phyloP scores from a whole-genome alignment of 129 eudicot species.

The Logfia minima region DNA sequence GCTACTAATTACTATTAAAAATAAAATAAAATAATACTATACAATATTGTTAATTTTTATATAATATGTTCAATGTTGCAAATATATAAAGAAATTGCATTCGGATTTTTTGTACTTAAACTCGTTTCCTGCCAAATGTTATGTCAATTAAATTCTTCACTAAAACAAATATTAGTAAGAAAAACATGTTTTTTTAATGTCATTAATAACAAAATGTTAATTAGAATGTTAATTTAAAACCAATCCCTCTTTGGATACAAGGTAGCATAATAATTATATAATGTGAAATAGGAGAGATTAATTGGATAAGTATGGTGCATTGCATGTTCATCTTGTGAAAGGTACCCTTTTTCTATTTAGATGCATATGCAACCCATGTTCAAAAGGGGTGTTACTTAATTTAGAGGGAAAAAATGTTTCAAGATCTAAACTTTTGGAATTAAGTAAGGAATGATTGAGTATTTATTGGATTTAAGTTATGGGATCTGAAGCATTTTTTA shows the following conservation, averaged over 20 bases:
- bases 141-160: neutral
- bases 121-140: neutral
- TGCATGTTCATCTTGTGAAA: constrained; percentile 17
- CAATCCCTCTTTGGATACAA: too few species aligned
- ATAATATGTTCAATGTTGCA: neutral
- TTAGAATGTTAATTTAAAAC: too few species aligned
- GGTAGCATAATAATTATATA: neutral
- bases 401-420: constrained; percentile 19
- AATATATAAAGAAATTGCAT: neutral
- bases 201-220: too few species aligned
- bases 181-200: neutral
- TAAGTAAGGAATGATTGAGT: neutral
- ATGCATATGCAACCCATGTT: constrained; percentile 38
- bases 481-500: neutral
- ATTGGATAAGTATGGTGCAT: constrained; percentile 21
- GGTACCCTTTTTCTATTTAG: neutral
- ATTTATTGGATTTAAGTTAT: neutral
- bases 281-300: neutral
- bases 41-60: too few species aligned
- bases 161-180: neutral
- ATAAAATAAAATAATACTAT: too few species aligned
- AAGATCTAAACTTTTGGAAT: constrained; percentile 25
- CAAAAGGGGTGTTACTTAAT: constrained; percentile 12
- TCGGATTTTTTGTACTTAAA: neutral
- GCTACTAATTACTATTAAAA: neutral